phyloP scores from a whole-genome alignment of 2,329 filamentous ascomycete genomes.

The Scedosporium minutisporum region DNA sequence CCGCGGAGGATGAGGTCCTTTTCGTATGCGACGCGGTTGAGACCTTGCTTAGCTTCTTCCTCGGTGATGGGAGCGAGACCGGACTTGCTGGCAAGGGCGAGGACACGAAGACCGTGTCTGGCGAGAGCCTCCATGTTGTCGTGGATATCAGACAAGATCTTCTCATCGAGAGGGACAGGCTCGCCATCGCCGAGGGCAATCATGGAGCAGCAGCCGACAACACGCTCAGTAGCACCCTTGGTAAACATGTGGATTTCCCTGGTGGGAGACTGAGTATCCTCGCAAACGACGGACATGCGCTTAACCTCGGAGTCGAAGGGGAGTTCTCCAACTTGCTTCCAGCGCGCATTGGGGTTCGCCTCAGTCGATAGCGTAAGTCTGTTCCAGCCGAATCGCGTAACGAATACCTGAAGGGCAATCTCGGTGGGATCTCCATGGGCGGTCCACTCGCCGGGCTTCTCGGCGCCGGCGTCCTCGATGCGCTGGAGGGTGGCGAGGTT shows the following conservation, averaged over 20 bases:
- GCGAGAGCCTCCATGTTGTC: slow-evolving; percentile 56
- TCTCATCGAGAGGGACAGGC: slow-evolving; percentile 35
- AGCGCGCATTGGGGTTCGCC: slow-evolving; percentile 30
- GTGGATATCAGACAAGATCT: slow-evolving; percentile 45
- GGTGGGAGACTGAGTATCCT: slow-evolving; percentile 22
- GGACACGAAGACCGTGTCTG: slow-evolving; percentile 55
- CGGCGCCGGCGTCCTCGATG: slow-evolving; percentile 19
- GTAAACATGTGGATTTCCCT: slow-evolving; percentile 31
- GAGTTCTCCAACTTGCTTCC: slow-evolving; percentile 53
- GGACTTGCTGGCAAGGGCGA: slow-evolving; percentile 49
- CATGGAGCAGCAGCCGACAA: slow-evolving; percentile 50
- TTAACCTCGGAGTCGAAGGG: slow-evolving; percentile 66
- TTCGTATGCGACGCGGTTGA: slow-evolving; percentile 46
- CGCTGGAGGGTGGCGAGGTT: slow-evolving; percentile 46
- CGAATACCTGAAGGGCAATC: slow-evolving; percentile 64
- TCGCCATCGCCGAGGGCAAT: slow-evolving; percentile 20
- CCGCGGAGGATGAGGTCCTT: slow-evolving; percentile 54
- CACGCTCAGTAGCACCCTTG: slow-evolving; percentile 59
- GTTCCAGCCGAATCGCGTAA: slow-evolving; percentile 55
- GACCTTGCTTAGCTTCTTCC: slow-evolving; percentile 22
- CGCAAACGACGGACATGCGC: slow-evolving; percentile 62
- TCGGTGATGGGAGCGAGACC: slow-evolving; percentile 25
- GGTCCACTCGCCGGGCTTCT: slow-evolving; percentile 40
- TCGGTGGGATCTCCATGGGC: slow-evolving; percentile 59
- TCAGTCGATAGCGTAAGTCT: slow-evolving; percentile 40